A percentile compares a stretch with the other conserved stretches of the same genome.
phyloP scores from a whole-genome alignment of 2,329 filamentous ascomycete species.

The Pseudogymnoascus sp. region DNA sequence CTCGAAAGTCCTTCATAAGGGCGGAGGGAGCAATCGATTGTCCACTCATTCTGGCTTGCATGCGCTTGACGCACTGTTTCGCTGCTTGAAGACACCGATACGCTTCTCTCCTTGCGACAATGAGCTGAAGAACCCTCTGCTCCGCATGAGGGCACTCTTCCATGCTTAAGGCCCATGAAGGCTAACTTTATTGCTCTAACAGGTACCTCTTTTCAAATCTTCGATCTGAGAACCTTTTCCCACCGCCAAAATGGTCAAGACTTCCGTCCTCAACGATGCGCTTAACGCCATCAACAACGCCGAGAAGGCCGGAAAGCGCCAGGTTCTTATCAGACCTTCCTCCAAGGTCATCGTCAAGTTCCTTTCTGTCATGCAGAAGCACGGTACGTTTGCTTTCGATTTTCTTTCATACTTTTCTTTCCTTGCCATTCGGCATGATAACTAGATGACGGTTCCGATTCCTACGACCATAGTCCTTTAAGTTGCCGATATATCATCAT shows the following conservation, averaged over 20 bases:
- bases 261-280: constrained; percentile 98
- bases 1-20: constrained; percentile 28
- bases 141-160: constrained; percentile 30
- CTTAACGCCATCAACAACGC: constrained; percentile 99
- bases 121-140: constrained; percentile 62
- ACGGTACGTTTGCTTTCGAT: constrained; percentile 63
- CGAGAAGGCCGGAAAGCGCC: constrained; percentile 99
- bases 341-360: constrained; percentile 99
- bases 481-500: constrained; percentile 93
- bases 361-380: constrained; percentile 97
- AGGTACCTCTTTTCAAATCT: constrained; percentile 58
- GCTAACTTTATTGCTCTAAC: constrained; percentile 46
- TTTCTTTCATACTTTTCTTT: constrained; percentile 9
- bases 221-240: constrained; percentile 72
- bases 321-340: constrained; percentile 94
- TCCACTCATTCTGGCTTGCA: constrained; percentile 24
- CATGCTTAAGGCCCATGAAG: constrained; percentile 54
- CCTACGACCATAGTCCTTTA: constrained; percentile 98
- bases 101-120: constrained; percentile 54
- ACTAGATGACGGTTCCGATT: constrained; percentile 93
- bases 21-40: constrained; percentile 47
- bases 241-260: constrained; percentile 92
- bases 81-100: constrained; percentile 40
- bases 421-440: constrained; percentile 82
- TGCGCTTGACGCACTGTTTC: not conserved